Base-by-base conservation (phyloP, 1,139 yeast species). In the Nakaseomyces sp. region DNA sequence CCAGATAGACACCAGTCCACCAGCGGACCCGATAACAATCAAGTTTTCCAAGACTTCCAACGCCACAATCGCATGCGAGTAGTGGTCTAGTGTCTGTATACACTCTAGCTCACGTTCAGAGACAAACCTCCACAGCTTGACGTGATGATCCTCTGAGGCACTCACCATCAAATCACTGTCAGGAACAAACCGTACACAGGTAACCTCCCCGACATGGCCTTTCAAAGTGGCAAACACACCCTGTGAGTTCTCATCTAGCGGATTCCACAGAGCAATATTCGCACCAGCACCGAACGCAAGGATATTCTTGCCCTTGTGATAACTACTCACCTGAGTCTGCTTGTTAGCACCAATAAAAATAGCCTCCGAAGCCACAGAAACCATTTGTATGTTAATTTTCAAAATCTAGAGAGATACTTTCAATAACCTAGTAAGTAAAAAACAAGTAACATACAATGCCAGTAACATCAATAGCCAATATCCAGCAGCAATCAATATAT, bases 231-330 rank as follows among this genome's bases (percentile, higher is more conserved):
- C 52, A 46, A 61, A 61, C 1, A 79, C 77, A 13, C 88, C 87
- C 35, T 57, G 56, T 17, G 64, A 59, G 31, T 58, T 45, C 3
- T 49, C 36, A 18, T 66, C 65, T 22, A 74, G 56, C 2, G 91
- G 86, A 28, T 72, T 65, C 93, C 94, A 86, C 36, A 87, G 61
- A 0, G 93, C 93, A 39, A 88, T 67, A n/a, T 77, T 73, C 43
- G 70, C 72, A 2, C 79, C 79, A 0, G 95, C 91, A 9, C 94
- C 96, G 63, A 69, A 87, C 0, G 94, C 95, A 8, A 84, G 71
- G 4, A 74, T 47, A 17, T 68, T 63, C 12, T 57, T 56, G 0
- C 49, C 47, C 0, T 60, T 49, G 50, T 71, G 69, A 57, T 73
- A 76, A 55, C 81, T 93, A 8, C 85, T 75, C 4, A 77, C 80